Evolutionary conservation across 306 rosid species (phyloP), one percentile per base, ranked within the genome.

Genomic region (Fragaria iinumae): DNA sequence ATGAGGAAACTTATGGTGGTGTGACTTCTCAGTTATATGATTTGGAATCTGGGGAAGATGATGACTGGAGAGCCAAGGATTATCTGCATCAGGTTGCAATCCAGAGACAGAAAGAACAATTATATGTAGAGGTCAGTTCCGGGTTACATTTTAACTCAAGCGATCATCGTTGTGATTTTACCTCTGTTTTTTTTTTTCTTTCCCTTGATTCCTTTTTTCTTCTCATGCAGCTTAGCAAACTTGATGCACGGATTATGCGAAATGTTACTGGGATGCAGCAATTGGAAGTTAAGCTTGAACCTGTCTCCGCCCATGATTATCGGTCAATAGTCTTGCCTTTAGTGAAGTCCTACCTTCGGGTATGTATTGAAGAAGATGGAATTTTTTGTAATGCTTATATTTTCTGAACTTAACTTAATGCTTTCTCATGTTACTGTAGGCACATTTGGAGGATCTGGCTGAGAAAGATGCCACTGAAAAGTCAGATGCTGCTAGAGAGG

Each of bases 401-500:
- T 68, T 47, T 29, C 67, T 78, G 79, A 50, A 68, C 78, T 72
- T 68, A 74, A 67, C 39, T 52, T 73, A 50, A 69, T 45, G 71
- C 72, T 17, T 66, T 76, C 63, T 76, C 81, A 25, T 66, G 62
- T 34, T 21, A 14, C 27, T 29, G 57, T 81, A 96, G 99, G 83
- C 90, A 56, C 87, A 82, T 71, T 87, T 92, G 88, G 99, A 92
- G 84, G 97, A 89, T 79, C 87, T 96, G 83, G 98, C 99, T 52
- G 97, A 96, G 91, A 91, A 91, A 83, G 92, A 96, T 84, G 99
- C 96, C 70, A 89, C 88, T 16, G 92, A 93, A 84, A 93, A 88
- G 85, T 96, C 99, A 29, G 99, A 96, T 83, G 99, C 97, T 57
- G 93, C 91, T 21, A 84, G 99, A 72, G 98, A 96, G 83, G 98